Base-by-base conservation (phyloP, 768 basidiomycete genomes). In the Suillus americanus region DNA sequence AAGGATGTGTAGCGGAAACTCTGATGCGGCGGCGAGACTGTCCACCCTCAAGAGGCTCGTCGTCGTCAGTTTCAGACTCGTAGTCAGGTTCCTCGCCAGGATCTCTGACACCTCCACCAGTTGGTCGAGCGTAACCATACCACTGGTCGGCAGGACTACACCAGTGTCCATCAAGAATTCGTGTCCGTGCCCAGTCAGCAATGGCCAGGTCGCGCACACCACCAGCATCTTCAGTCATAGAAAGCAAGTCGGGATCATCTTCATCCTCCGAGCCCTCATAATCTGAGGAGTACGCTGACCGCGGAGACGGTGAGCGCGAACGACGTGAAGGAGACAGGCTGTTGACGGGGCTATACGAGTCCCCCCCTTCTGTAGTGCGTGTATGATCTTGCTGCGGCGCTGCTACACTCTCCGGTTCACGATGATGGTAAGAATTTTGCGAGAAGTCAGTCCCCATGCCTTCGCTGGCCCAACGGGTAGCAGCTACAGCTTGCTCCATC, bases 121-220 rank as follows among this genome's bases (percentile, higher is more conserved):
- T 68, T 74, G 79, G 61, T 82, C 83, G 37, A 72, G 79, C 64
- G 76, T 81, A 72, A 12, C 77, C 74, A 60, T 86, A 90, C 83
- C 84, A 91, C 54, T 85, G 80, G 72, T 93, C 91, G 0, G 86
- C 89, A 12, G 91, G 91, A 59, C 83, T 88, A 51, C 87, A 75
- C 91, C 91, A 93, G 68, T 86, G 82, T 3, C 91, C 91, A 62
- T 93, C 90, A 23, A 92, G 75, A 56, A 93, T 87, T 55, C 90
- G 78, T 25, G 80, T 82, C 40, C 91, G 80, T 6, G 89, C 89
- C 89, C 89, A 92, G 67, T 90, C 90, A 14, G 82, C 80, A 61
- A 92, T 76, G 1, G 91, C 89, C 51, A 92, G 77, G 23, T 82
- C 81, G 35, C 78, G 77, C 33, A 84, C 78, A 28, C 80, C 79